Base-by-base conservation (phyloP, 2,329 filamentous ascomycete genomes). In the Neurospora sp. region DNA sequence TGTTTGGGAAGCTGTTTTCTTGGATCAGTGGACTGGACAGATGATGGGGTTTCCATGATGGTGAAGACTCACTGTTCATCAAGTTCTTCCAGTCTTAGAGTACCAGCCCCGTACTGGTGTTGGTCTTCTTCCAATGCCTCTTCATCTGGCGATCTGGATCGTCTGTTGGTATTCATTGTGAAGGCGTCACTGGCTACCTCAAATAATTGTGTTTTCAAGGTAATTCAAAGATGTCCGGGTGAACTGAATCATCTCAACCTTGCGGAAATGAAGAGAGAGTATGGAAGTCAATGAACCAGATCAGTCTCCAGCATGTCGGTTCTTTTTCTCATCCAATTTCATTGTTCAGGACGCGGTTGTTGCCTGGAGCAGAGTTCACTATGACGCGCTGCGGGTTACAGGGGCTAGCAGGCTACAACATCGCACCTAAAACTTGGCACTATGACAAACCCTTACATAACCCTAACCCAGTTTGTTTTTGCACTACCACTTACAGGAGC, bases 1-100 rank as follows among this genome's bases (percentile, higher is more conserved):
- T 88, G 76, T 93, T 89, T 2, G 93, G 92, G 77, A 92, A 96
- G 77, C 91, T 93, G 70, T n/a, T 1, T n/a, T 15, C 36, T n/a
- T 66, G 3, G n/a, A 17, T 68, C 69, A 46, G 67, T 70, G 72
- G 69, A 68, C 36, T 39, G 43, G 68, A 37, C 39, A 19, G 33
- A 52, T 52, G 33, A 33, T 43, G 37, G n/a, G 38, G 38, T 52
- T 38, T 15, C 1, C 8, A n/a, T 38, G 40, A 39, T 37, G 36
- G 8, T 19, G 23, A 19, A 19, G n/a, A 57, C 73, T 68, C 41
- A 79, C 75, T 77, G 76, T 33, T 78, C 73, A 8, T 85, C 79
- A 2, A 86, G 74, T 37, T 85, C 83, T 23, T 81, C 77, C 2
- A 80, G 77, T 0, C 78, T 80, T 69, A 82, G 77, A 0, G 79